These are phyloP conservation scores for Fraxinus platypoda DNA, from an alignment of 305 asterid genomes.

Conservation along the genomic window DNA sequence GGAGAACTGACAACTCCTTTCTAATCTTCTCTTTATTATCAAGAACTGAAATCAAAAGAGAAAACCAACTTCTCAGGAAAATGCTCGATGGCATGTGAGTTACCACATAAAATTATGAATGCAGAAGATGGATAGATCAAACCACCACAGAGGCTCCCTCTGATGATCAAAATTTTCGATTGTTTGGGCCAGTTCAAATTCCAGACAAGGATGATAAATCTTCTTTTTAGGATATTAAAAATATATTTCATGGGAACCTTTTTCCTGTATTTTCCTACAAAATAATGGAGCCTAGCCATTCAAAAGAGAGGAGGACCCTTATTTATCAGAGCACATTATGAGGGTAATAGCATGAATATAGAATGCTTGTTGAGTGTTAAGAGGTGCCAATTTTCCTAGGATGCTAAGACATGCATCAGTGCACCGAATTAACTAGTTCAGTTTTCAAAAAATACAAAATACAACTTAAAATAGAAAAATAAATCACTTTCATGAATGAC, in stretches of 20 bases:
- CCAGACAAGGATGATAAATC: slow-evolving; percentile 4
- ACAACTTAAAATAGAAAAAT: neutral
- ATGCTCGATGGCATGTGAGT: neutral
- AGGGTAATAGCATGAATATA: neutral
- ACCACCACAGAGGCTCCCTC: slow-evolving; percentile 7
- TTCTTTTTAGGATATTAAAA: neutral
- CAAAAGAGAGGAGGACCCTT: neutral
- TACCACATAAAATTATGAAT: neutral
- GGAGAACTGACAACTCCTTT: slow-evolving; percentile 61
- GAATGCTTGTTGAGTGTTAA: neutral
- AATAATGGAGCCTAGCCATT: neutral
- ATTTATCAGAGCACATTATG: neutral
- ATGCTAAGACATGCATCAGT: neutral
- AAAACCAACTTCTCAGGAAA: slow-evolving; percentile 18
- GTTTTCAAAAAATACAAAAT: neutral
- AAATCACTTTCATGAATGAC: neutral
- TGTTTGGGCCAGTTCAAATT: slow-evolving; percentile 11
- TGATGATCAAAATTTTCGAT: neutral
- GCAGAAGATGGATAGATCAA: neutral
- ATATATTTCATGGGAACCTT: neutral
- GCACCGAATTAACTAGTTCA: neutral
- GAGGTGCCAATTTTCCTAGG: neutral
- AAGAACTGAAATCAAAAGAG: slow-evolving; percentile 48
- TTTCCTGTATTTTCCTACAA: neutral
- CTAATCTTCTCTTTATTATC: slow-evolving; percentile 58